These are phyloP conservation scores for Lipomyces sp. DNA, from an alignment of 805 yeast species.

Conservation along the genomic window DNA sequence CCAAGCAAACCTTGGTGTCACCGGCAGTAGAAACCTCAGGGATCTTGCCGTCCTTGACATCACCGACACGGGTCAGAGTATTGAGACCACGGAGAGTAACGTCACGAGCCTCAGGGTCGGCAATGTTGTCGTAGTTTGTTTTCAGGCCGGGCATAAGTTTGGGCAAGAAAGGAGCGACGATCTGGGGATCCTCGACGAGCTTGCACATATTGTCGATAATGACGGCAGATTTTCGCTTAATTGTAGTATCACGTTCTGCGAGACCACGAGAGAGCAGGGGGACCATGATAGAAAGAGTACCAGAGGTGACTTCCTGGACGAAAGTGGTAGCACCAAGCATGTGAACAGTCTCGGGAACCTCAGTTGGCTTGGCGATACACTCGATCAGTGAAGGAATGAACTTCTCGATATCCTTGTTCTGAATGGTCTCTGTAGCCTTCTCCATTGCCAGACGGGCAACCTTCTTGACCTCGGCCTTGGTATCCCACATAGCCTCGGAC, in stretches of 20 bases:
- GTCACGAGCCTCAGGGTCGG: conserved; percentile 99
- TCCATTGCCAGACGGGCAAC: conserved; percentile 96
- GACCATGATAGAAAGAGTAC: conserved; percentile 98
- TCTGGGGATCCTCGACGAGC: conserved; percentile 99
- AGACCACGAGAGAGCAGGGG: conserved; percentile 99
- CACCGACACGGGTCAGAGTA: conserved; percentile 99
- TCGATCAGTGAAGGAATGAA: conserved; percentile 96
- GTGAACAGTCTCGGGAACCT: conserved; percentile 99
- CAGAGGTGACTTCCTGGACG: conserved; percentile 99
- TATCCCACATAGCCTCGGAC: conserved; percentile 99
- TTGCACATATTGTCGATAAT: conserved; percentile 99
- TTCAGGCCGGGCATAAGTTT: conserved; percentile 95
- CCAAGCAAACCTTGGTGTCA: conserved; percentile 87
- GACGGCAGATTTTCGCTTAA: conserved; percentile 99
- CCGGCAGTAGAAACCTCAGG: conserved; percentile 99
- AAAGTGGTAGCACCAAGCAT: conserved; percentile 99
- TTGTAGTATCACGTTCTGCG: conserved; percentile 99
- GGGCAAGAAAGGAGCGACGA: conserved; percentile 98
- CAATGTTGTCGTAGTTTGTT: conserved; percentile 92
- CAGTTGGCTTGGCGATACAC: conserved; percentile 95
- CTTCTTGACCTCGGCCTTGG: conserved; percentile 96
- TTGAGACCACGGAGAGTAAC: conserved; percentile 95
- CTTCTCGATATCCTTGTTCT: conserved; percentile 99
- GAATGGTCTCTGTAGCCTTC: conserved; percentile 95
- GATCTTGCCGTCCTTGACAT: conserved; percentile 83